Conservation (phyloP, 495 filamentous ascomycete species). For the Choiromyces venosus region DNA sequence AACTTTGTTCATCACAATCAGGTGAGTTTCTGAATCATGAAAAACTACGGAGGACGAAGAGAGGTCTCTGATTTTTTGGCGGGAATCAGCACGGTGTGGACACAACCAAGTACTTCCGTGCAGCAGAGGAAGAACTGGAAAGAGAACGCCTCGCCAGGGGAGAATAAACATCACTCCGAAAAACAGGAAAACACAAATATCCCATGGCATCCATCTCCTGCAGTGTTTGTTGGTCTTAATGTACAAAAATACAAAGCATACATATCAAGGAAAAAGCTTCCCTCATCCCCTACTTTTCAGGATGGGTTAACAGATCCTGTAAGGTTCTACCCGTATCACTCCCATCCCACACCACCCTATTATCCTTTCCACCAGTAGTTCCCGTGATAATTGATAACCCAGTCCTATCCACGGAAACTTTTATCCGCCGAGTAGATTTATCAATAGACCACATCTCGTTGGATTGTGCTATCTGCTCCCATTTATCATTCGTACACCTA, state of each 20-base stretch:
- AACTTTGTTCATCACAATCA: constrained; percentile 95
- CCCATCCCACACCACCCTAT: constrained; percentile 37
- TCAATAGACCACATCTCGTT: constrained; percentile 39
- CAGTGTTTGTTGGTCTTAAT: constrained; percentile 9
- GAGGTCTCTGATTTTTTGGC: not conserved
- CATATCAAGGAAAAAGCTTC: constrained; percentile 19
- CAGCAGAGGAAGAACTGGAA: constrained; percentile 91
- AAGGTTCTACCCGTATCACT: constrained; percentile 27
- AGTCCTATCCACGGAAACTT: constrained; percentile 28
- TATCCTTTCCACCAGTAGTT: constrained; percentile 33
- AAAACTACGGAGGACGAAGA: constrained; percentile 17
- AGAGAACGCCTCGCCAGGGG: constrained; percentile 28
- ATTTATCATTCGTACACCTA: constrained; percentile 30
- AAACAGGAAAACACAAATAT: constrained; percentile 19
- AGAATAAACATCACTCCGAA: constrained; percentile 15
- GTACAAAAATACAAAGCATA: constrained; percentile 20
- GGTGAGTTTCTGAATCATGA: constrained; percentile 44
- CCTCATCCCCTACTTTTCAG: constrained; percentile 19
- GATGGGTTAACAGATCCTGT: constrained; percentile 26
- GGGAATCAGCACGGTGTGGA: constrained; percentile 77
- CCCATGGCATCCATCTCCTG: constrained; percentile 9
- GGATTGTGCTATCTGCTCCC: constrained; percentile 40
- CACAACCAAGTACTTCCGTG: constrained; percentile 94
- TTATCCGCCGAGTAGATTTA: constrained; percentile 31
- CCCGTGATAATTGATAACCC: constrained; percentile 37